Conservation (phyloP, 352 stramenopile species). For the Globisporangium abappressorium region DNA sequence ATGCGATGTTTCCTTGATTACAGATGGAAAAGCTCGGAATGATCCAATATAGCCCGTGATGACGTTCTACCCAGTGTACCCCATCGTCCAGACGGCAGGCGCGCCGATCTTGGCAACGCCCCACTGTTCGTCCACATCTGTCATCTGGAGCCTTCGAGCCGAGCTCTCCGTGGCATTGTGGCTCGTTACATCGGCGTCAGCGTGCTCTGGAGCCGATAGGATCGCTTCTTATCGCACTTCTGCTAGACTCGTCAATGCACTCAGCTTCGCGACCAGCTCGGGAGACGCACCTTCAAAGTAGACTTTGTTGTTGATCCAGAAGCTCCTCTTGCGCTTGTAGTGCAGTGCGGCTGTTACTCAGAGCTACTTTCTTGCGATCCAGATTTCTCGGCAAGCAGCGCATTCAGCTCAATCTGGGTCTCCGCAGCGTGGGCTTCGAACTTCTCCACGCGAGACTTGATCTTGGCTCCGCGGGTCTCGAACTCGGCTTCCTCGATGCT, state of each 20-base stretch:
- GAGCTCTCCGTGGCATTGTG: not conserved
- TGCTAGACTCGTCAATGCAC: not conserved
- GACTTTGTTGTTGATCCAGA: constrained; percentile 33
- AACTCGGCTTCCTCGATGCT: no score
- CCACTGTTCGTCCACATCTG: constrained; percentile 18
- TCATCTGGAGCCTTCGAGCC: not conserved
- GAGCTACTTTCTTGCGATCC: no score
- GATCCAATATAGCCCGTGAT: constrained; percentile 13
- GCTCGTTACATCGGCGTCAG: no score
- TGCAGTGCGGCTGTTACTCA: no score
- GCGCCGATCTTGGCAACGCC: constrained; percentile 26
- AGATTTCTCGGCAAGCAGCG: no score
- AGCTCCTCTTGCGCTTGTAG: constrained; percentile 1
- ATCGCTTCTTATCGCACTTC: not conserved
- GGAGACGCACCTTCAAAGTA: constrained; percentile 22
- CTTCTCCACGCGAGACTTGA: no score
- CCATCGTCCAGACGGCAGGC: constrained; percentile 25
- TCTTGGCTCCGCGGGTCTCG: no score
- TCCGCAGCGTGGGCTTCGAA: no score
- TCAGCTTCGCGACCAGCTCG: constrained; percentile 27
- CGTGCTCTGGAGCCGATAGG: not conserved
- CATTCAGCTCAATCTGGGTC: no score
- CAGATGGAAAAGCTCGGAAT: no score
- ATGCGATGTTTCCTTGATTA: no score
- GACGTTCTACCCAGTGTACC: constrained; percentile 21